Conservation (phyloP, 2,329 filamentous ascomycete genomes). For the Fusarium nisikadoi region DNA sequence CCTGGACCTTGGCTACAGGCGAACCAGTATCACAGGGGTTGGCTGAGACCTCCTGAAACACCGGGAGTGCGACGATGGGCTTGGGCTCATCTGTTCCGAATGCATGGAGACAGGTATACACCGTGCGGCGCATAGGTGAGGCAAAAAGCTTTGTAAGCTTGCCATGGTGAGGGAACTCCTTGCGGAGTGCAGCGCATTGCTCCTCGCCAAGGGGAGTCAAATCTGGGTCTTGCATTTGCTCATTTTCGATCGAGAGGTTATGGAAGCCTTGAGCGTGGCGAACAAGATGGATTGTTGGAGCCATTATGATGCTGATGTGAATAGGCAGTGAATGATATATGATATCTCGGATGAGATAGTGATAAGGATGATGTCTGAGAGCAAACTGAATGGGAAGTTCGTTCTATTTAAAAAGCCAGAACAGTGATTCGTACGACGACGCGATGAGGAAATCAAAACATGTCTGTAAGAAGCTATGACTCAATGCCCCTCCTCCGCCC, state of each 20-base stretch:
- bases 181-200: conserved; percentile 75
- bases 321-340: not conserved
- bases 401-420: conserved; percentile 3
- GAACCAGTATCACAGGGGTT: conserved; percentile 82
- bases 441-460: not conserved
- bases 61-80: conserved; percentile 73
- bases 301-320: conserved; percentile 51
- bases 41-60: conserved; percentile 81
- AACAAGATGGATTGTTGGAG: conserved; percentile 71
- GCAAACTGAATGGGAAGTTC: not conserved
- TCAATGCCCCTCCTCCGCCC: conserved; percentile 22
- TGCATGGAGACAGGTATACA: conserved; percentile 78
- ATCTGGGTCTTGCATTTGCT: conserved; percentile 78
- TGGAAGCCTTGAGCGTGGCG: conserved; percentile 84
- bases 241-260: conserved; percentile 78
- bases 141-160: conserved; percentile 77
- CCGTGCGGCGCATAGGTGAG: conserved; percentile 82
- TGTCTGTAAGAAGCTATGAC: conserved; percentile 23
- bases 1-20: conserved; percentile 61
- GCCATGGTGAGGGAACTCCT: conserved; percentile 71
- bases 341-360: not conserved
- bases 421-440: not conserved
- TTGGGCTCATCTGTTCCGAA: conserved; percentile 66
- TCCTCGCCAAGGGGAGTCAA: conserved; percentile 79
- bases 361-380: not conserved